Conservation (phyloP, 345 rosid genomes). For the Xanthoceras sorbifolium region DNA sequence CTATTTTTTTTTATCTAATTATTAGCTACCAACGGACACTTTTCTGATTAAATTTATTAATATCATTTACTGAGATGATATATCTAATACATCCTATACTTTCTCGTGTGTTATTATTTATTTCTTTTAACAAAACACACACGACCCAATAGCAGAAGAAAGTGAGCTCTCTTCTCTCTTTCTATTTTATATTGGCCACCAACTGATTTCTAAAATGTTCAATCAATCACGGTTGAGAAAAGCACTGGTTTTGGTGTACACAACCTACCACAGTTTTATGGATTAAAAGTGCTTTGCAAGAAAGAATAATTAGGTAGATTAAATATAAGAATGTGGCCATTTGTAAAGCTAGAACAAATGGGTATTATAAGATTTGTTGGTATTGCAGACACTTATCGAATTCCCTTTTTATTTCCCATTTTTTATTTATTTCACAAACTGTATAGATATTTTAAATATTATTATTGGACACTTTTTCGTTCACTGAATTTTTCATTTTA, state of each 20-base stretch:
- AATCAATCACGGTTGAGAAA: background rate
- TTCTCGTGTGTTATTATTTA: background rate
- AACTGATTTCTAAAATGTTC: background rate
- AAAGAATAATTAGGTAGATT: slow-evolving; percentile 13
- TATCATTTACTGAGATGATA: too few relatives aligned
- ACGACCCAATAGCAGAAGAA: slow-evolving; percentile 1
- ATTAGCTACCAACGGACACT: too few relatives aligned
- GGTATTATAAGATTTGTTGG: background rate
- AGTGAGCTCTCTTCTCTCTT: background rate
- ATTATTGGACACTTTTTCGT: background rate
- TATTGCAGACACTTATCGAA: too few relatives aligned
- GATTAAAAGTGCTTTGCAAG: slow-evolving; percentile 8
- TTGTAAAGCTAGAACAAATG: background rate
- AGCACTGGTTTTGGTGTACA: background rate
- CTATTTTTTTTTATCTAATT: too few relatives aligned
- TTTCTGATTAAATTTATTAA: too few relatives aligned
- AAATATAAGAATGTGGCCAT: background rate
- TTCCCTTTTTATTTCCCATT: background rate
- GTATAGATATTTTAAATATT: background rate
- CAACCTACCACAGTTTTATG: background rate
- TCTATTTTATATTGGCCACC: slow-evolving; percentile 3
- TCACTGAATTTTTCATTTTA: background rate
- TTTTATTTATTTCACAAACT: background rate
- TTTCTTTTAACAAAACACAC: background rate
- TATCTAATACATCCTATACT: background rate